Conservation (phyloP, 2,329 filamentous ascomycete species). For the Neopestalotiopsis rosae region DNA sequence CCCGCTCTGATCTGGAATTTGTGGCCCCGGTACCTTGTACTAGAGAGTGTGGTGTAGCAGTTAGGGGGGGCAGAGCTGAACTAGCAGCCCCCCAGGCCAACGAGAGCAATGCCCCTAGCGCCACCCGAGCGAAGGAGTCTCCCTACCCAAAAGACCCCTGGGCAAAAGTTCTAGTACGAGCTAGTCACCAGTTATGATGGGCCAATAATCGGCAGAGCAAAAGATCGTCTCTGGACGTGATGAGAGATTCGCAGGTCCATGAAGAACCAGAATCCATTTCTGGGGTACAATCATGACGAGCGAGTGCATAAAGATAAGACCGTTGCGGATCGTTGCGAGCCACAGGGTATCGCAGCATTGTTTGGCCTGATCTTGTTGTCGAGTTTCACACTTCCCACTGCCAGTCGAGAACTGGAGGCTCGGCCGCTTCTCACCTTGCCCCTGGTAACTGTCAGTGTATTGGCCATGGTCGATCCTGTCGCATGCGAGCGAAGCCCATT, state of each 20-base stretch:
- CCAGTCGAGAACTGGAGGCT: not conserved
- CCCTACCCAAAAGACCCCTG: not conserved
- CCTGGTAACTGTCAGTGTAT: constrained; percentile 11
- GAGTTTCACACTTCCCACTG: not conserved
- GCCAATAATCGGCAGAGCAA: not conserved
- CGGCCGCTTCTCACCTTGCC: not conserved
- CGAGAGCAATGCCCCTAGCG: not conserved
- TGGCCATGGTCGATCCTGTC: constrained; percentile 14
- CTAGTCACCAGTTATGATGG: not conserved
- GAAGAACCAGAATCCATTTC: not conserved
- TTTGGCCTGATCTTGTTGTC: constrained; percentile 13
- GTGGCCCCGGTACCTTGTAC: constrained; percentile 5
- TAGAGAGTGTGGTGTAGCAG: not conserved
- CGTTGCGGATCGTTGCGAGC: not conserved
- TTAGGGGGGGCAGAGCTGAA: not conserved
- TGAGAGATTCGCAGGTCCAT: not conserved
- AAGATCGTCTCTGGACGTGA: not conserved
- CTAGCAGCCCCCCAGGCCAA: not conserved
- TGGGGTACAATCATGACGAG: not conserved
- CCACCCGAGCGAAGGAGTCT: not conserved
- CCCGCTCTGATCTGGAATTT: constrained; percentile 11
- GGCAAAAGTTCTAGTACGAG: not conserved
- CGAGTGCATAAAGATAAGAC: not conserved
- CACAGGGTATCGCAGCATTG: not conserved
- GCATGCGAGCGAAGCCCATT: constrained; percentile 3